Evolutionary conservation across 2,329 filamentous ascomycete genomes (phyloP), one percentile per base, ranked within the genome.

Genomic region (Xylogone sp.): DNA sequence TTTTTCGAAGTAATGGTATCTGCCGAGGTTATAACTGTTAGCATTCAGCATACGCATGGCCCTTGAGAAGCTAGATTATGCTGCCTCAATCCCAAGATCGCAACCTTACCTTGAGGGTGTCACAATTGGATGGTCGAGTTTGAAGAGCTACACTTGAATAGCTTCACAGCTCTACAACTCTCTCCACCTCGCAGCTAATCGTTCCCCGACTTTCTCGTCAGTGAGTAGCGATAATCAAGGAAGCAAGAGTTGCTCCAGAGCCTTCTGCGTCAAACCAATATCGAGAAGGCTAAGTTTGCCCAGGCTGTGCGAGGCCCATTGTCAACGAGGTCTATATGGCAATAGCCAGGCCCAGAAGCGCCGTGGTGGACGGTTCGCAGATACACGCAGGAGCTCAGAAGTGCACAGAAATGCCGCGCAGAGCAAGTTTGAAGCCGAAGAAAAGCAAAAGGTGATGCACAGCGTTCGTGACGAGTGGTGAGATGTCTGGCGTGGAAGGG

Each of bases 231-330:
- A 24, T 27, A 13, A 42, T 45, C 42, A 19, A 43, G n/a, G 34
- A 49, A 39, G 29, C 31, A 51, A n/a, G 44, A 31, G 27, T 47
- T 31, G 43, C 43, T 39, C 47, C 44, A 46, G 31, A 46, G 42
- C 22, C 21, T 51, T 22, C 10, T 10, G 49, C 43, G 43, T 44
- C 39, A 27, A 45, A 22, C 22, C 22, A 22, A 45, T n/a, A n/a
- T 45, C 24, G 34, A 24, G 44, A 57, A 61, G 61, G 61, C 60
- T 65, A 56, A 52, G 57, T 50, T 58, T 56, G 62, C 60, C 63
- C 50, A 49, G 56, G 49, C 56, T 63, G 64, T 61, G 53, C 59
- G 59, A 54, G 49, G 62, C 63, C 64, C 63, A 66, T 66, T 56
- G 57, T 65, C 53, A 57, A 34, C 31, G 20, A 48, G 27, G 47